Conservation (phyloP, 371 early-diverging fungal genomes). For the Blakeslea trispora region DNA sequence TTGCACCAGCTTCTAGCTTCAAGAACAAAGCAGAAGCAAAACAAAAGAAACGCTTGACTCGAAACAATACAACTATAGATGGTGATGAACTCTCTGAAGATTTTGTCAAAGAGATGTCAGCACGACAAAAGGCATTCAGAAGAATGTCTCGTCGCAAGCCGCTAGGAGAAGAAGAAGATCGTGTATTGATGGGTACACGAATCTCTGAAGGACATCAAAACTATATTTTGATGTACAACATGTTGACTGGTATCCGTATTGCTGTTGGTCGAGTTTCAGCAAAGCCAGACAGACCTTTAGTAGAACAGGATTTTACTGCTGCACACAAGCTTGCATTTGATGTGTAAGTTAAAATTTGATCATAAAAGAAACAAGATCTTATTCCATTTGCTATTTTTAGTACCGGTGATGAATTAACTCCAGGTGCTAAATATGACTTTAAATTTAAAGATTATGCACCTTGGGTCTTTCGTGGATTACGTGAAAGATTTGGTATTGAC, state of each 20-base stretch:
- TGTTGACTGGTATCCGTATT: constrained; percentile 88
- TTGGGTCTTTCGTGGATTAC: constrained; percentile 86
- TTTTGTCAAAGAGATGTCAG: constrained; percentile 31
- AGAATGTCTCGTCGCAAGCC: constrained; percentile 30
- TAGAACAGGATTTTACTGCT: constrained; percentile 75
- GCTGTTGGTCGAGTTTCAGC: constrained; percentile 78
- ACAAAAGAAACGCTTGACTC: constrained; percentile 11
- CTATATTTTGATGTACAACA: constrained; percentile 91
- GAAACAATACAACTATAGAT: constrained; percentile 11
- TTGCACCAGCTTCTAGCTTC: constrained; percentile 22
- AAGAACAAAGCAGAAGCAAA: constrained; percentile 13
- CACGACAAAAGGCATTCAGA: constrained; percentile 34
- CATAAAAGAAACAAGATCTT: background rate
- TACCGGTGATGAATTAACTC: constrained; percentile 88
- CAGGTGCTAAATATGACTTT: constrained; percentile 91
- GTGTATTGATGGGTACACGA: constrained; percentile 58
- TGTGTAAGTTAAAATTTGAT: constrained; percentile 54
- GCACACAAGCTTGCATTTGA: constrained; percentile 92
- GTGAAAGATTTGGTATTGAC: constrained; percentile 83
- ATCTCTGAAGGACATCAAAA: constrained; percentile 64
- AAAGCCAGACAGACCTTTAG: constrained; percentile 70
- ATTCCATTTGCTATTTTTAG: constrained; percentile 29
- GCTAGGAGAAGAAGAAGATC: constrained; percentile 32
- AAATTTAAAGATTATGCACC: constrained; percentile 98
- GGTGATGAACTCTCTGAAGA: constrained; percentile 22